Conservation (phyloP, 805 yeast species). For the Schwanniomyces polymorphus region DNA sequence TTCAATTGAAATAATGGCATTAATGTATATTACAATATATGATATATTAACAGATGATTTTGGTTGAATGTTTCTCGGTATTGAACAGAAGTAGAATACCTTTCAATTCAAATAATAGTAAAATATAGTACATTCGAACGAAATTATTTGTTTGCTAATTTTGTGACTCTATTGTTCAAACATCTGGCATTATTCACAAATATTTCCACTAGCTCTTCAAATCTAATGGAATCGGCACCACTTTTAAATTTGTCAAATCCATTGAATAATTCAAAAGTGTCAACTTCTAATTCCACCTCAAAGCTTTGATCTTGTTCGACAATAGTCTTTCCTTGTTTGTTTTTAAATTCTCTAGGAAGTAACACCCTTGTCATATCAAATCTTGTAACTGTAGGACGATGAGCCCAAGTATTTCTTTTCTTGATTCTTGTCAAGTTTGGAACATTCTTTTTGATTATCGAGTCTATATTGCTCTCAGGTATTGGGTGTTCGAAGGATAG, state of each 20-base stretch:
- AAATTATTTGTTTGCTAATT: constrained; percentile 26
- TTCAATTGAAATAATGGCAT: background rate
- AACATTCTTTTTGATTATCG: constrained; percentile 46
- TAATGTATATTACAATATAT: background rate
- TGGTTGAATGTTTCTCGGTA: background rate
- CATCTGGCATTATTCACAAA: constrained; percentile 44
- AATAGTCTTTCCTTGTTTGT: constrained; percentile 36
- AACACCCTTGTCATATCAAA: constrained; percentile 70
- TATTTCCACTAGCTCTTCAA: constrained; percentile 46
- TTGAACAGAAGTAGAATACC: background rate
- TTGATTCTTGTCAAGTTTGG: constrained; percentile 65
- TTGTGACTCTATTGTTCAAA: constrained; percentile 44
- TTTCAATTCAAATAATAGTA: background rate
- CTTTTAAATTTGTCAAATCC: constrained; percentile 41
- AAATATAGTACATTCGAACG: background rate
- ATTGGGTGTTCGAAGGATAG: constrained; percentile 77
- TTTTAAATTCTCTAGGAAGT: constrained; percentile 34
- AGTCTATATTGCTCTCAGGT: constrained; percentile 55
- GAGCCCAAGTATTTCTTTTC: constrained; percentile 70
- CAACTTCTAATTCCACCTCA: constrained; percentile 45
- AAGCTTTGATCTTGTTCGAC: constrained; percentile 32
- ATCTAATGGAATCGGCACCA: constrained; percentile 37
- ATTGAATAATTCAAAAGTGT: constrained; percentile 35
- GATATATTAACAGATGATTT: background rate
- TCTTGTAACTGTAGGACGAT: constrained; percentile 69